phyloP scores from a whole-genome alignment of 1,284 basidiomycete genomes.

The Cutaneotrichosporon cutaneum region DNA sequence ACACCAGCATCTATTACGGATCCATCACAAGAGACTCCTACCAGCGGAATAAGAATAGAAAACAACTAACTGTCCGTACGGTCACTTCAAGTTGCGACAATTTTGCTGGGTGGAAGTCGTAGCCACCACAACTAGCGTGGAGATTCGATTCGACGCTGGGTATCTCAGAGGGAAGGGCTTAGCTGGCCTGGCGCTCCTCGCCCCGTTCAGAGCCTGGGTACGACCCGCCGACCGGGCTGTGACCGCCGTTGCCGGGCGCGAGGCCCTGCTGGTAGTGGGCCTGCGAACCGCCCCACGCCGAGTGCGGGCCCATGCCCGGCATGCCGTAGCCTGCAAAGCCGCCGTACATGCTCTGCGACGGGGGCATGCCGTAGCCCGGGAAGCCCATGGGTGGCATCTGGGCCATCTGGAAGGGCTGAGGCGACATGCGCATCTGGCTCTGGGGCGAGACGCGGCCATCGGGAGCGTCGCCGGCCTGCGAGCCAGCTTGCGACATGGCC shows the following conservation, averaged over 20 bases:
- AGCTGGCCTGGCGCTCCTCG: slow-evolving; percentile 18
- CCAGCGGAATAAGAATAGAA: neutral
- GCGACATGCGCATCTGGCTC: slow-evolving; percentile 20
- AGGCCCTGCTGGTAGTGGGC: slow-evolving; percentile 2
- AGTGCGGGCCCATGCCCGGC: slow-evolving; percentile 9
- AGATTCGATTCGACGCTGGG: neutral
- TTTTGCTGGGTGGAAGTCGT: neutral
- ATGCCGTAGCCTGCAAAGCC: slow-evolving; percentile 15
- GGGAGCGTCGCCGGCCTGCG: slow-evolving; percentile 61
- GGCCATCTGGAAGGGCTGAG: slow-evolving; percentile 11
- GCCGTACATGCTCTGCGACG: slow-evolving; percentile 26
- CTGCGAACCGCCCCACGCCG: slow-evolving; percentile 10
- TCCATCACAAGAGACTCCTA: neutral
- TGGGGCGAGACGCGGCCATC: slow-evolving; percentile 23
- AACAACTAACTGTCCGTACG: neutral
- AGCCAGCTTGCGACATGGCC: slow-evolving; percentile 75
- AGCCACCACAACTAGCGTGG: neutral
- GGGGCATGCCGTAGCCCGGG: slow-evolving; percentile 9
- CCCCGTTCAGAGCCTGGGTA: slow-evolving; percentile 16
- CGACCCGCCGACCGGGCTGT: neutral
- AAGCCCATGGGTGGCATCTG: slow-evolving; percentile 9
- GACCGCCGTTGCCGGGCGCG: neutral
- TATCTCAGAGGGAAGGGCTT: neutral
- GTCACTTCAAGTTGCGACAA: neutral
- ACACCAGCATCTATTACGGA: neutral